phyloP scores from a whole-genome alignment of 1,284 basidiomycete species.

The Vanrija sp. region DNA sequence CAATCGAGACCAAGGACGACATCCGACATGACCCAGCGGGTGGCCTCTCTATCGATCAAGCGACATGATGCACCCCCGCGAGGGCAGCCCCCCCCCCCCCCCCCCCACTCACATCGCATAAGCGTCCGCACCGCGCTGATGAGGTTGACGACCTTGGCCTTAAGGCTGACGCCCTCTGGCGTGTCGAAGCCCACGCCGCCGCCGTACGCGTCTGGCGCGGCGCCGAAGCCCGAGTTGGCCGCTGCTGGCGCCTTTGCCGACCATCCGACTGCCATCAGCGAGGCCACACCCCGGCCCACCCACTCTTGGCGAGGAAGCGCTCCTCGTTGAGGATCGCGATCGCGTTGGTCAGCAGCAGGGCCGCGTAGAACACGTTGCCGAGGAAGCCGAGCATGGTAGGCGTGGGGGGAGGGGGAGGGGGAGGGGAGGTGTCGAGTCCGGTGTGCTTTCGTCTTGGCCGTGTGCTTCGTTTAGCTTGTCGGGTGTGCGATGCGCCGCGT shows the following conservation, averaged over 20 bases:
- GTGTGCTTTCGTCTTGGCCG: no score
- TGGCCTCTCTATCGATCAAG: no score
- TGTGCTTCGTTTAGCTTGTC: no score
- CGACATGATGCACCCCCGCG: no score
- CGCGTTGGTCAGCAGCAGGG: slow-evolving; percentile 81
- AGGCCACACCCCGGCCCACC: slow-evolving; percentile 41
- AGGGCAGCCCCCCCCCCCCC: background rate
- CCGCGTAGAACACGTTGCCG: slow-evolving; percentile 49
- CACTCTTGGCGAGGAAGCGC: slow-evolving; percentile 86
- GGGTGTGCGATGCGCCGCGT: no score
- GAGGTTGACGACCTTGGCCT: slow-evolving; percentile 81
- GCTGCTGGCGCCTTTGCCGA: slow-evolving; percentile 59
- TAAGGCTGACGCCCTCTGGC: slow-evolving; percentile 63
- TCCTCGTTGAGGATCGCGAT: slow-evolving; percentile 93
- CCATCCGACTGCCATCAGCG: slow-evolving; percentile 72
- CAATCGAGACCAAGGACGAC: no score
- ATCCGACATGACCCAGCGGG: background rate
- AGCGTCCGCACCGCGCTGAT: slow-evolving; percentile 90
- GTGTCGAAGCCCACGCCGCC: slow-evolving; percentile 41
- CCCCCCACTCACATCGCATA: slow-evolving; percentile 74
- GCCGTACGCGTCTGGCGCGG: slow-evolving; percentile 36
- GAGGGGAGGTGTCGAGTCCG: no score
- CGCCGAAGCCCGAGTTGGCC: slow-evolving; percentile 44
- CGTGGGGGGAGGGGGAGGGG: no score
- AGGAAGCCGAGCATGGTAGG: slow-evolving; percentile 24